A percentile compares a stretch with the other conserved stretches of the same genome.
These are phyloP conservation scores for Trametes pubescens DNA, from an alignment of 1,284 basidiomycete species.

Conservation along the genomic window DNA sequence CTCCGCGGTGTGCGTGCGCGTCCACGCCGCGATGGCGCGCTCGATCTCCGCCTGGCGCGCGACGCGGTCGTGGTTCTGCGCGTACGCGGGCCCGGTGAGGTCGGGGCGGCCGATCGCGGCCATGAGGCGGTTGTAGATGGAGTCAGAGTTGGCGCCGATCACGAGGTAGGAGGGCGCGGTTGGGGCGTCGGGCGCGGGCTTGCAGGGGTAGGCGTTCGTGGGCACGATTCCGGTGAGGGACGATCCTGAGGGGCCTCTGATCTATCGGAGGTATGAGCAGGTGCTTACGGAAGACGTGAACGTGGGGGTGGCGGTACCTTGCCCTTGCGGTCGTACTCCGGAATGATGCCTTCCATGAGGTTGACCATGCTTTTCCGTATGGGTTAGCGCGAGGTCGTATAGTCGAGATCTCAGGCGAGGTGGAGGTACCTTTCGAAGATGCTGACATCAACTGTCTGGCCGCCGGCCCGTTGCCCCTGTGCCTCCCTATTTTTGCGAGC, in stretches of 20 bases:
- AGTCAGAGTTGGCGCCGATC: conserved; percentile 75
- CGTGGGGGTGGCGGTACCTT: conserved; percentile 48
- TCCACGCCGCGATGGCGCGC: conserved; percentile 67
- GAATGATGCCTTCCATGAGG: conserved; percentile 78
- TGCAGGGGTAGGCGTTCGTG: conserved; percentile 75
- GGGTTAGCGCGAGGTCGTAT: not conserved
- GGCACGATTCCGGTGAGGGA: conserved; percentile 78
- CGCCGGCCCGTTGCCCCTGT: conserved; percentile 49
- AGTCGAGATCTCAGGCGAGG: not conserved
- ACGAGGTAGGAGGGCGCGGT: conserved; percentile 62
- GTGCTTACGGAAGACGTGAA: not conserved
- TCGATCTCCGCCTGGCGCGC: conserved; percentile 66
- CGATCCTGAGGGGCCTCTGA: conserved; percentile 75
- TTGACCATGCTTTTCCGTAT: conserved; percentile 65
- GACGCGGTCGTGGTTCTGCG: conserved; percentile 71
- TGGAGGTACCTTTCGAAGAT: conserved; percentile 68
- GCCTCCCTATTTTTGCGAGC: conserved; percentile 51
- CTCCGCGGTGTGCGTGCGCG: conserved; percentile 59
- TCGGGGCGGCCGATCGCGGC: conserved; percentile 62
- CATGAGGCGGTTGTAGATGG: conserved; percentile 74
- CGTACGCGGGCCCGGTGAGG: conserved; percentile 61
- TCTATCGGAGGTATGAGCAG: conserved; percentile 43
- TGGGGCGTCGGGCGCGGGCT: conserved; percentile 52
- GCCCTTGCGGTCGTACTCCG: conserved; percentile 76
- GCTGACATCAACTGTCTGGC: conserved; percentile 76